Conservation (phyloP, 2,329 filamentous ascomycete genomes). For the Sclerotinia nivalis region DNA sequence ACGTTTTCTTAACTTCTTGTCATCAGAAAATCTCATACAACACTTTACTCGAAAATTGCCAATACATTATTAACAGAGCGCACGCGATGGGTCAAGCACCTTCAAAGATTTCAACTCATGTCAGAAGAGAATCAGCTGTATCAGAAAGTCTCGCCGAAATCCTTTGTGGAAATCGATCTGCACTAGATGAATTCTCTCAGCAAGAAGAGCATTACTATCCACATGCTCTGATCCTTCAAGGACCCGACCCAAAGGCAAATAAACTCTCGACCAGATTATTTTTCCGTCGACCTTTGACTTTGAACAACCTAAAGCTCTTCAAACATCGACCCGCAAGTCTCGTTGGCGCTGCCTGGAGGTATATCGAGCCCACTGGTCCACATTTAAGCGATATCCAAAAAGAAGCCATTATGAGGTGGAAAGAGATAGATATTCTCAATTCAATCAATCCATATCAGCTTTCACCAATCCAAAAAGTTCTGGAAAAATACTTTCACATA, state of each 20-base stretch:
- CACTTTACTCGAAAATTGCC: not conserved
- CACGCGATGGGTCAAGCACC: not conserved
- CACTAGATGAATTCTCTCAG: not conserved
- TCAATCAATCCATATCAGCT: not conserved
- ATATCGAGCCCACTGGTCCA: not conserved
- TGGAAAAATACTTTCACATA: slow-evolving; percentile 5
- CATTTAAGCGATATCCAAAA: not conserved
- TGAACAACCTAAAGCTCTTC: not conserved
- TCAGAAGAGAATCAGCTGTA: not conserved
- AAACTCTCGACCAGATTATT: not conserved
- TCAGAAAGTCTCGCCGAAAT: not conserved
- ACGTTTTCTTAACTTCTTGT: not conserved
- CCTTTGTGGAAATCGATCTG: not conserved
- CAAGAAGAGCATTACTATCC: not conserved
- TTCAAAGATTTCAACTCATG: not conserved
- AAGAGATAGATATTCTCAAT: not conserved
- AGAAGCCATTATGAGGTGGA: not conserved
- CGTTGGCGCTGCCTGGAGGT: not conserved
- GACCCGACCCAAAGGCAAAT: not conserved
- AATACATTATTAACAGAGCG: not conserved
- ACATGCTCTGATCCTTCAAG: not conserved
- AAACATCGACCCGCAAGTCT: slow-evolving; percentile 1
- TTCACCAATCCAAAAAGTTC: not conserved
- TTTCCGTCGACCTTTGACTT: not conserved
- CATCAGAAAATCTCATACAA: not conserved